Evolutionary conservation across 2,329 filamentous ascomycete genomes (phyloP).

Genomic region (Fusarium euwallaceae): DNA sequence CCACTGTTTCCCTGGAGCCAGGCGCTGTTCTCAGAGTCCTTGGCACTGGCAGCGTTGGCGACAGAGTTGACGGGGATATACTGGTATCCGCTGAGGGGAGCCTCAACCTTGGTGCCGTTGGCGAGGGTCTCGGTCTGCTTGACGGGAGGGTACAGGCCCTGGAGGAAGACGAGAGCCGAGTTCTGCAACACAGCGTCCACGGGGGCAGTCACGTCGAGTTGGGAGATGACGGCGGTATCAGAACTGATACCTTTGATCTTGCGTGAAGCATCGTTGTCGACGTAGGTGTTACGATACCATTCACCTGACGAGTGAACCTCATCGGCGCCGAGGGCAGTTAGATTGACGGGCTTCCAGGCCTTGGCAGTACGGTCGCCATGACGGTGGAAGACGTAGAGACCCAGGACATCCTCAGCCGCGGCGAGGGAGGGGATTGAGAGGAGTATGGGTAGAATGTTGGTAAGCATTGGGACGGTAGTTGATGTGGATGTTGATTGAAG

Average conservation of each 20-base stretch:
- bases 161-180: constrained; percentile 84
- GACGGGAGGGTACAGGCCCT: constrained; percentile 87
- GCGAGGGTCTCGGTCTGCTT: constrained; percentile 72
- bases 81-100: constrained; percentile 85
- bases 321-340: constrained; percentile 84
- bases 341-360: constrained; percentile 74
- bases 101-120: constrained; percentile 75
- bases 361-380: constrained; percentile 92
- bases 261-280: constrained; percentile 69
- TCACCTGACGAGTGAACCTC: constrained; percentile 79
- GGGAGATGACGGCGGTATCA: constrained; percentile 75
- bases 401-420: constrained; percentile 77
- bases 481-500: constrained; percentile 11
- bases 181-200: constrained; percentile 82
- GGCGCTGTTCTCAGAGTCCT: constrained; percentile 67
- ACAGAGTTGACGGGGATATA: constrained; percentile 80
- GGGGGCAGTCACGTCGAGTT: constrained; percentile 80
- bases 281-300: constrained; percentile 83
- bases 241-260: constrained; percentile 76
- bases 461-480: constrained; percentile 51
- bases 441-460: constrained; percentile 55
- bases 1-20: constrained; percentile 72
- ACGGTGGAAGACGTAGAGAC: constrained; percentile 88
- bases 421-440: constrained; percentile 55
- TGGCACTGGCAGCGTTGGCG: constrained; percentile 64